Conservation (phyloP, 306 rosid species). For the Purshia tridentata region DNA sequence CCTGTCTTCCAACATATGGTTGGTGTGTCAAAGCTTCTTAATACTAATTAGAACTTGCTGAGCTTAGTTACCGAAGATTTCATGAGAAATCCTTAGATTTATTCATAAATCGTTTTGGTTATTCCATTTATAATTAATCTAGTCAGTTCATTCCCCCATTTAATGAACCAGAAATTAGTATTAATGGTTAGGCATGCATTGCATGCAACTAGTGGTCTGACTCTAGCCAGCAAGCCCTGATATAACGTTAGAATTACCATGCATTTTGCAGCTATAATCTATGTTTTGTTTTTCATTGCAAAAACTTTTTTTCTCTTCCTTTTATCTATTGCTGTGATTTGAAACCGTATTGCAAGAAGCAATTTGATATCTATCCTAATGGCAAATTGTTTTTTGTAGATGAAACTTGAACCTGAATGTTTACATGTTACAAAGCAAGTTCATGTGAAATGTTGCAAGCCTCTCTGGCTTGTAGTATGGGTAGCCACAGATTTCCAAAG, state of each 20-base stretch:
- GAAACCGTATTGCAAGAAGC: background rate
- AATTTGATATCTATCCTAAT: too few relatives aligned
- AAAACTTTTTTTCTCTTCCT: background rate
- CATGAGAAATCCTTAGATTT: background rate
- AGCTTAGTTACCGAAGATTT: background rate
- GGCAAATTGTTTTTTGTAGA: background rate
- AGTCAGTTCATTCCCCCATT: too few relatives aligned
- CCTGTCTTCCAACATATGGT: background rate
- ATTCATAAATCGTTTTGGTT: background rate
- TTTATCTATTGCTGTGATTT: background rate
- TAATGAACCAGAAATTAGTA: too few relatives aligned
- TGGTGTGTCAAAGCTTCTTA: background rate
- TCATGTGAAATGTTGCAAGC: background rate
- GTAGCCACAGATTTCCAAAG: background rate
- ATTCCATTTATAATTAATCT: too few relatives aligned
- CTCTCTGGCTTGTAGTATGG: background rate
- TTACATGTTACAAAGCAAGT: background rate
- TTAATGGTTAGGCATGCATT: background rate
- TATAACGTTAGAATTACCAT: background rate
- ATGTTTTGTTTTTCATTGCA: background rate
- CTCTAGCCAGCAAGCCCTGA: background rate
- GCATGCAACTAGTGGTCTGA: background rate
- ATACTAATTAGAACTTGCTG: background rate
- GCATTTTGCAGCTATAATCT: background rate
- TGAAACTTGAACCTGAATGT: background rate